Percentiles rank a stretch among this genome's conserved stretches.
phyloP scores from a whole-genome alignment of 1,284 basidiomycete genomes.

The Sanghuangporus sanghuang region DNA sequence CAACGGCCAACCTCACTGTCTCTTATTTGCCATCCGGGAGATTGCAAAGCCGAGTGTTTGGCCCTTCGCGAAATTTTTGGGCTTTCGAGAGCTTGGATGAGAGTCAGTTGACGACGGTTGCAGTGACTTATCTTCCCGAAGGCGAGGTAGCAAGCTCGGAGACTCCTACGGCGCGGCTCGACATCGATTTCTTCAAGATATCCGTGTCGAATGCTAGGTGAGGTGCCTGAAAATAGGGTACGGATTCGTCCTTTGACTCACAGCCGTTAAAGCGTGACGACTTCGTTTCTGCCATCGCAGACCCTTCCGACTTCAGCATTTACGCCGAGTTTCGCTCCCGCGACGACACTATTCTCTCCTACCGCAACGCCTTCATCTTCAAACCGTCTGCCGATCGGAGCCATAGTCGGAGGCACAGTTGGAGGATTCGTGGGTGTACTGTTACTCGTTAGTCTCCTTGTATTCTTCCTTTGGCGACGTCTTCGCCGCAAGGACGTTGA shows the following conservation, averaged over 20 bases:
- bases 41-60: slow-evolving; percentile 25
- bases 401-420: slow-evolving; percentile 30
- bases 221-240: slow-evolving; percentile 15
- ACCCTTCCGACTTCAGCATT: slow-evolving; percentile 36
- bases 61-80: slow-evolving; percentile 28
- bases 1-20: slow-evolving; percentile 45
- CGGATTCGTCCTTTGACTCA: neutral
- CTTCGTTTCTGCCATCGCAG: slow-evolving; percentile 36
- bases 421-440: slow-evolving; percentile 30
- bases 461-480: slow-evolving; percentile 31
- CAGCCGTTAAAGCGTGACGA: slow-evolving; percentile 27
- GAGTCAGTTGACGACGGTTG: slow-evolving; percentile 35
- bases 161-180: slow-evolving; percentile 28
- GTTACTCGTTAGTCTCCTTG: slow-evolving; percentile 29
- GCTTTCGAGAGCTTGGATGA: slow-evolving; percentile 35
- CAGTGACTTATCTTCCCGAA: slow-evolving; percentile 36
- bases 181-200: slow-evolving; percentile 37
- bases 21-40: slow-evolving; percentile 31
- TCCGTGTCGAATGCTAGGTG: slow-evolving; percentile 37
- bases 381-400: slow-evolving; percentile 33
- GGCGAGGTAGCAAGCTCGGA: slow-evolving; percentile 6
- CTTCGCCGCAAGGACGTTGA: slow-evolving; percentile 22
- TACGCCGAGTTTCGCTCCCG: slow-evolving; percentile 28
- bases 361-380: slow-evolving; percentile 19
- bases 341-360: slow-evolving; percentile 17